Evolutionary conservation across 2,329 filamentous ascomycete species (phyloP), one percentile per base, ranked within the genome.

Genomic region (Paracamarosporium sp.): DNA sequence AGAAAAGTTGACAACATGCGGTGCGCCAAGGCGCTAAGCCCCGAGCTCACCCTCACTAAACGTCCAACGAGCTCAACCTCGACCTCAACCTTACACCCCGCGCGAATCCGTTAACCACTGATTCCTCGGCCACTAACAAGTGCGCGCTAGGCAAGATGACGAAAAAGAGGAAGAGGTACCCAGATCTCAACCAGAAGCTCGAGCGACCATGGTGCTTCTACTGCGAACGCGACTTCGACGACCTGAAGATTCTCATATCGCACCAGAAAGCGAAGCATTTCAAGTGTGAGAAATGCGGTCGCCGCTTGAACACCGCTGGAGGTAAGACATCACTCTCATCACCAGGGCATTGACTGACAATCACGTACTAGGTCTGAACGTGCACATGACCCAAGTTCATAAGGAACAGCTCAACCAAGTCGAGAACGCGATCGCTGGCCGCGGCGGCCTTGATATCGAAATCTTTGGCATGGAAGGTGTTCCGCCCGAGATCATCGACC

Each of bases 181-280:
- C 92, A 62, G 88, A 93, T 70, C 83, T 97, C 67, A 91, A 98
- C 81, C 93, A 98, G 80, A 83, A 97, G 67, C 86, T 99, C 61
- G 82, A 84, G 66, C 90, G 93, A 56, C 90, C 94, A 48, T 98
- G 93, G 93, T 99, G 95, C 82, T 99, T 97, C 81, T 99, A 99
- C 82, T 99, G 95, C 89, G 95, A 99, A 80, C 91, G 94, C 81
- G 94, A 98, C 80, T 99, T 98, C 76, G 93, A 98, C 77, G 95
- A 99, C 77, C 79, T 97, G 45, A 97, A 97, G 82, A 93, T 98
- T 67, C 88, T 99, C 63, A 96, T 97, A 68, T 93, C 91, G 56
- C 95, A 99, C 78, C 95, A 98, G 74, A 98, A 97, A 77, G 93
- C 94, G n/a, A 98, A 98, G 80, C 95, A 99, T 78, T 98, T 97